Conservation (phyloP, 495 filamentous ascomycete genomes). For the Penicillium argentinense region DNA sequence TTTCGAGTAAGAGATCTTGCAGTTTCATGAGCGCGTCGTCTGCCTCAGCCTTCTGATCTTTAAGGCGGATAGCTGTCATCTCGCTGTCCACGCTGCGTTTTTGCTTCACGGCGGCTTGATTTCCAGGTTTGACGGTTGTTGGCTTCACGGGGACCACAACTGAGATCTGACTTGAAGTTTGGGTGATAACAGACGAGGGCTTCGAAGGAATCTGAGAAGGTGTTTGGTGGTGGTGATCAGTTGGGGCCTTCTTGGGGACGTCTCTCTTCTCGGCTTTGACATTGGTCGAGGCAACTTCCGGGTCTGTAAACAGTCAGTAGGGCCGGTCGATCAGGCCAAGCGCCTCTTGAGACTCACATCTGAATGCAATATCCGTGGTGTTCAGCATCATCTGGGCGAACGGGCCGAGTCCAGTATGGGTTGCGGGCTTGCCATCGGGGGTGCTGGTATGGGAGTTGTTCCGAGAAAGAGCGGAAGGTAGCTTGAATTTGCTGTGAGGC, state of each 20-base stretch:
- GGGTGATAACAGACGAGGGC: too few species aligned
- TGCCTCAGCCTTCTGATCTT: slow-evolving; percentile 77
- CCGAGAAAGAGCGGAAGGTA: slow-evolving; percentile 30
- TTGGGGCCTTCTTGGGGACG: slow-evolving; percentile 12
- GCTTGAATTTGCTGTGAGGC: slow-evolving; percentile 68
- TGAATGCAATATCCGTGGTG: slow-evolving; percentile 52
- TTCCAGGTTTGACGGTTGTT: slow-evolving; percentile 20
- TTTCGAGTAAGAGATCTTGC: slow-evolving; percentile 63
- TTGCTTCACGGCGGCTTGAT: slow-evolving; percentile 3
- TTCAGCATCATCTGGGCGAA: slow-evolving; percentile 62
- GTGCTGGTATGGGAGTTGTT: slow-evolving; percentile 14
- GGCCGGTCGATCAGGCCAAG: background rate
- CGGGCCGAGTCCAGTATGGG: slow-evolving; percentile 42
- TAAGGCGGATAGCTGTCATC: slow-evolving; percentile 35
- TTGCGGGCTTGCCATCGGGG: slow-evolving; percentile 20
- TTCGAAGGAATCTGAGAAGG: slow-evolving; percentile 8
- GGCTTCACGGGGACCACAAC: slow-evolving; percentile 42
- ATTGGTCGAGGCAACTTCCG: slow-evolving; percentile 30
- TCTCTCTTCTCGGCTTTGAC: slow-evolving; percentile 21
- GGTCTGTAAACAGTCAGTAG: slow-evolving; percentile 34
- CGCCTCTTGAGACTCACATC: slow-evolving; percentile 43
- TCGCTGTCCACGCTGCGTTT: slow-evolving; percentile 20
- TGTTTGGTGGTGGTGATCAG: slow-evolving; percentile 24
- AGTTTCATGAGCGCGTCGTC: slow-evolving; percentile 68
- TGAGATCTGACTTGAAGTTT: slow-evolving; percentile 31